A percentile compares a stretch with the other conserved stretches of the same genome.
phyloP scores from a whole-genome alignment of 106 monocot genomes.

The Agapanthus africanus region DNA sequence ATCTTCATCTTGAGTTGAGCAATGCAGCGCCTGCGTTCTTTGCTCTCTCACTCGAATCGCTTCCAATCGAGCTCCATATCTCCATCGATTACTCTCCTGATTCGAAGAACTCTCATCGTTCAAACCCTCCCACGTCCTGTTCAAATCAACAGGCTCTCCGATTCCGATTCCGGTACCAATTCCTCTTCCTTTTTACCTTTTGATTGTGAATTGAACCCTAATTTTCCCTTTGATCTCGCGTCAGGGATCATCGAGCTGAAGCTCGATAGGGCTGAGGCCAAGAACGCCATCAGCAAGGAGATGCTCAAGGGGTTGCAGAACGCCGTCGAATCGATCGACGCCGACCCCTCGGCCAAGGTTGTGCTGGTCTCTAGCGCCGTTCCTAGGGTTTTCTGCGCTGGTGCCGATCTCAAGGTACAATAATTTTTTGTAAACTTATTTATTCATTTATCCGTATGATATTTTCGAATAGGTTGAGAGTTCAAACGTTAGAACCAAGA shows the following conservation, averaged over 20 bases:
- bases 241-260: slow-evolving; percentile 81
- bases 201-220: background rate
- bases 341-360: slow-evolving; percentile 63
- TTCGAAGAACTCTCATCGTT: slow-evolving; percentile 45
- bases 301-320: slow-evolving; percentile 55
- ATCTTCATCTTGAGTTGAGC: background rate
- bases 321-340: slow-evolving; percentile 39
- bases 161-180: slow-evolving; percentile 53
- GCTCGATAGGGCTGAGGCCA: slow-evolving; percentile 71
- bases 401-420: slow-evolving; percentile 90
- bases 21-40: background rate
- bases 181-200: background rate
- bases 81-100: background rate
- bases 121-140: slow-evolving; percentile 38
- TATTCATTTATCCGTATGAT: too few relatives aligned
- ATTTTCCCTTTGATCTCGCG: background rate
- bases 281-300: slow-evolving; percentile 88
- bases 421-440: background rate
- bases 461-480: too few relatives aligned
- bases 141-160: slow-evolving; percentile 49
- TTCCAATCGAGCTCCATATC: slow-evolving; percentile 6
- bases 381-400: slow-evolving; percentile 87
- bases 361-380: slow-evolving; percentile 69
- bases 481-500: too few relatives aligned
- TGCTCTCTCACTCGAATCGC: background rate